Evolutionary conservation across 805 yeast genomes (phyloP).

Genomic region (Kuraishia ogatae): DNA sequence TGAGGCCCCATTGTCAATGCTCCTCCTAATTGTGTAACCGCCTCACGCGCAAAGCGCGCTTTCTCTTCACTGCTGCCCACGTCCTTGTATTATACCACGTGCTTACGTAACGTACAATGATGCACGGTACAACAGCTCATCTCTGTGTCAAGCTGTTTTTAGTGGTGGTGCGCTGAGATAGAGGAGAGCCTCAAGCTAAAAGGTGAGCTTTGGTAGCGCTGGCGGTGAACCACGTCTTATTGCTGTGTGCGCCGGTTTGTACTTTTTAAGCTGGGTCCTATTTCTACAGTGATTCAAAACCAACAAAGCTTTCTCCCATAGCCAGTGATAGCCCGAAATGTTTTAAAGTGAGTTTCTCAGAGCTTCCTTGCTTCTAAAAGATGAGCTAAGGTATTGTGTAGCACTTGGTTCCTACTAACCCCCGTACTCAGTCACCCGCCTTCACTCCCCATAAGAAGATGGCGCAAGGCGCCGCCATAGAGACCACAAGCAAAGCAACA

Average conservation of each 20-base stretch:
- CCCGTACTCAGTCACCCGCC: not conserved
- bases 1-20: too few species aligned
- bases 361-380: not conserved
- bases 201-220: not conserved
- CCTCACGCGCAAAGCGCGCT: too few species aligned
- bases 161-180: not conserved
- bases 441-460: conserved; percentile 1
- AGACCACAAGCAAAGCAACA: not conserved
- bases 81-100: too few species aligned
- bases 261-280: not conserved
- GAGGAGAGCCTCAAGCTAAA: not conserved
- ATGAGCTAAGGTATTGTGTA: too few species aligned
- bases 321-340: conserved; percentile 6
- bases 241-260: not conserved
- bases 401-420: not conserved
- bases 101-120: not conserved
- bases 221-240: not conserved
- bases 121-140: not conserved
- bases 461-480: not conserved
- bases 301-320: not conserved
- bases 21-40: too few species aligned
- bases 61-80: too few species aligned
- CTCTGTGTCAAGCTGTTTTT: not conserved
- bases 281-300: not conserved
- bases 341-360: conserved; percentile 11